phyloP scores from a whole-genome alignment of 495 filamentous ascomycete genomes.

The Aspergillus nanangensis region DNA sequence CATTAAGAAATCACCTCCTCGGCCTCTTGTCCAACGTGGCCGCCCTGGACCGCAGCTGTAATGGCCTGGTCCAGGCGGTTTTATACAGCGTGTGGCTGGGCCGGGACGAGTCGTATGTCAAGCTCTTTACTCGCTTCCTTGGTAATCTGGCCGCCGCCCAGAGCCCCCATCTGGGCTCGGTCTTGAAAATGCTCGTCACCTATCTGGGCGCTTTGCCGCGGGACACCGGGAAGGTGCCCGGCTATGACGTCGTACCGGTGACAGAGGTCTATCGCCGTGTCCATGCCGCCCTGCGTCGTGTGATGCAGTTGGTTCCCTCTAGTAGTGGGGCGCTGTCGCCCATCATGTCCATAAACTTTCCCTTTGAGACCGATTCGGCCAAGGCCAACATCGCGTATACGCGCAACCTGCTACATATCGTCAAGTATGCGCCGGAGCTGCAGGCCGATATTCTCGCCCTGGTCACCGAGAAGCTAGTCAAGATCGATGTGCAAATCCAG shows the following conservation, averaged over 20 bases:
- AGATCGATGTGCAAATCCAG: constrained; percentile 92
- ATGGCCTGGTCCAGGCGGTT: constrained; percentile 66
- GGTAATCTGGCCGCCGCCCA: constrained; percentile 78
- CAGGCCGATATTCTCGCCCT: constrained; percentile 76
- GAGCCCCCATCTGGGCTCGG: constrained; percentile 54
- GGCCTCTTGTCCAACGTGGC: constrained; percentile 72
- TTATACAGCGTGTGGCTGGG: constrained; percentile 80
- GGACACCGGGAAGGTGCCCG: constrained; percentile 53
- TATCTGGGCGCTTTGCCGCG: constrained; percentile 58
- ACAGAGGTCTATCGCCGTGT: constrained; percentile 60
- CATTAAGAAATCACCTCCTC: constrained; percentile 68
- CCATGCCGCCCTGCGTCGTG: constrained; percentile 69
- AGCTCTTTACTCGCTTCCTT: constrained; percentile 73
- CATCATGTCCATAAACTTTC: constrained; percentile 63
- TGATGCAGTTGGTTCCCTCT: constrained; percentile 73
- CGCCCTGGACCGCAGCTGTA: constrained; percentile 66
- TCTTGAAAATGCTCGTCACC: constrained; percentile 74
- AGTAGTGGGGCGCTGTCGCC: constrained; percentile 65
- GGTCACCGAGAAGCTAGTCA: constrained; percentile 78
- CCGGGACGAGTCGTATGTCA: constrained; percentile 73
- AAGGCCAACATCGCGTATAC: constrained; percentile 72
- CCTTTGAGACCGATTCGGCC: constrained; percentile 66
- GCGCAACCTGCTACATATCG: constrained; percentile 69
- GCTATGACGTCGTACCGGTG: constrained; percentile 53
- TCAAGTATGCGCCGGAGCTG: constrained; percentile 74